Conservation (phyloP, 1,284 basidiomycete genomes). For the Ceratobasidium sp. region DNA sequence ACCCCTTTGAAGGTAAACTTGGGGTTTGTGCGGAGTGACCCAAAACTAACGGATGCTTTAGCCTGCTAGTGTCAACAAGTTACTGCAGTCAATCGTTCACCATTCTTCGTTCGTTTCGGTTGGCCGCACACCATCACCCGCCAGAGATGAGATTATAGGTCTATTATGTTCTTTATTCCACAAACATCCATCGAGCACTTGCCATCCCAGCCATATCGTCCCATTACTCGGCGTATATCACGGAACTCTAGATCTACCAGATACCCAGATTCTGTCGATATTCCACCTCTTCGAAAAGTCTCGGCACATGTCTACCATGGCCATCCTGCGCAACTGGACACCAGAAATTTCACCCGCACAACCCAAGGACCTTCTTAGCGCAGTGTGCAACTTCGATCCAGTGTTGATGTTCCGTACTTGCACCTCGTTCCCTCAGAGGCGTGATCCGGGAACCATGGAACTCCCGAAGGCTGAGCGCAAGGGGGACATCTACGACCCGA, state of each 20-base stretch:
- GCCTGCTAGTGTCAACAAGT: constrained; percentile 72
- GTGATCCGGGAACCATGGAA: constrained; percentile 56
- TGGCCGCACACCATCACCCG: constrained; percentile 49
- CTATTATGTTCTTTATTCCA: constrained; percentile 75
- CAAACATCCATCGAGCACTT: constrained; percentile 80
- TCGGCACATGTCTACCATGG: constrained; percentile 68
- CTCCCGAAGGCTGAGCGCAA: constrained; percentile 49
- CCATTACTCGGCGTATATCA: constrained; percentile 79
- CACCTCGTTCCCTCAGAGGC: constrained; percentile 74
- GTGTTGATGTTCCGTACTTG: constrained; percentile 76
- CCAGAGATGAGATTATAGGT: constrained; percentile 62
- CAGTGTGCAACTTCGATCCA: constrained; percentile 77
- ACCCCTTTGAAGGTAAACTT: constrained; percentile 69
- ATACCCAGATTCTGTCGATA: constrained; percentile 74
- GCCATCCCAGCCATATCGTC: constrained; percentile 82
- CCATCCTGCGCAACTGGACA: constrained; percentile 71
- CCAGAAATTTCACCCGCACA: constrained; percentile 60
- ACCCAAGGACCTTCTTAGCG: constrained; percentile 67
- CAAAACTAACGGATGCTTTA: constrained; percentile 49
- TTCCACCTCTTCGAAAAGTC: constrained; percentile 82
- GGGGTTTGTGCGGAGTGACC: background rate
- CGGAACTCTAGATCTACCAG: constrained; percentile 72
- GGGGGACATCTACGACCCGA: constrained; percentile 79
- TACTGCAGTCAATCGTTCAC: constrained; percentile 70
- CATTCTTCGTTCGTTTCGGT: constrained; percentile 66